Conservation (phyloP, 257 asterid species). For the Nicotiana attenuata region DNA sequence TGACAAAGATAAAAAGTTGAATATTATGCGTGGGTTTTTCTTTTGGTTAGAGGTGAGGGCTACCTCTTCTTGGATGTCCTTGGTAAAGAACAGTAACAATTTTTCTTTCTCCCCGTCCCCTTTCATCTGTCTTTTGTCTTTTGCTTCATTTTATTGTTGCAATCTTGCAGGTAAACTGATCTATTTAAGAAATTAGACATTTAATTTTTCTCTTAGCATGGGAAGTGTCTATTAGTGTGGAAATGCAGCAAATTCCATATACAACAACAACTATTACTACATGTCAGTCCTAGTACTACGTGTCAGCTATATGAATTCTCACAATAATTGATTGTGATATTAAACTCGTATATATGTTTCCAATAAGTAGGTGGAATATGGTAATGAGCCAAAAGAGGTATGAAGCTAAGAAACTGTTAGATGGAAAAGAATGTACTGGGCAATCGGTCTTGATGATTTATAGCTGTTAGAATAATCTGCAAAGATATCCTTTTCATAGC, state of each 20-base stretch:
- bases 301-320: not conserved
- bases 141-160: not conserved
- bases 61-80: not conserved
- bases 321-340: not conserved
- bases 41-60: conserved; percentile 43
- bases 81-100: not conserved
- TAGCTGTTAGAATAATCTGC: not conserved
- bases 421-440: not conserved
- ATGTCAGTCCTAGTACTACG: not conserved
- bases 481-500: not conserved
- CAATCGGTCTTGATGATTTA: not conserved
- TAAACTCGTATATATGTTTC: not conserved
- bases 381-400: not conserved
- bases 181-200: not conserved
- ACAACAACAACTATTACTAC: not conserved
- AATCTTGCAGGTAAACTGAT: not conserved
- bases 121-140: not conserved
- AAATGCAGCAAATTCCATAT: not conserved
- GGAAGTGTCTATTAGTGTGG: not conserved
- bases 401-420: not conserved
- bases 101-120: not conserved
- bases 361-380: not conserved
- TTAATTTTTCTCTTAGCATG: not conserved
- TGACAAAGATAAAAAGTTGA: conserved; percentile 19
- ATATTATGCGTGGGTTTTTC: conserved; percentile 48